Conservation (phyloP, 352 stramenopile genomes). For the Pilasporangium apinafurcum region DNA sequence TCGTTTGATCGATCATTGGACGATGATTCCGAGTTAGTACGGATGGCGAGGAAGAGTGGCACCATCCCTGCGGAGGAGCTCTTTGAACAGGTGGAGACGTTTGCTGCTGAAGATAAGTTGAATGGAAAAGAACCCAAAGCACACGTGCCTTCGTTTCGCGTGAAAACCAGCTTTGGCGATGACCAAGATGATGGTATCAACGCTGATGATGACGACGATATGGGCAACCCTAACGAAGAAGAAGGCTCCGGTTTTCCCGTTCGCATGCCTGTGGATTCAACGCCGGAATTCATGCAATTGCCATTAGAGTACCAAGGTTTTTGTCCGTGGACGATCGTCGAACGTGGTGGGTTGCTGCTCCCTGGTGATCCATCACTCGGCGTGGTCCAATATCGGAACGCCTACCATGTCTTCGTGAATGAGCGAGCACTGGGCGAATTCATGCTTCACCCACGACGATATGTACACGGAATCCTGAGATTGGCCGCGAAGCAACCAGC, state of each 20-base stretch:
- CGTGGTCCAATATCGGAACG: slow-evolving; percentile 86
- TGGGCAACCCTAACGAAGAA: slow-evolving; percentile 21
- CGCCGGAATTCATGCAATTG: slow-evolving; percentile 92
- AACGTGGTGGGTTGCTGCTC: slow-evolving; percentile 84
- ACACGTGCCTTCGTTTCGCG: slow-evolving; percentile 12
- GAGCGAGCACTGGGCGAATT: slow-evolving; percentile 85
- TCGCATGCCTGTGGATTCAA: slow-evolving; percentile 87
- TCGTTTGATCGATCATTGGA: slow-evolving; percentile 56
- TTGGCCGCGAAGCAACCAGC: slow-evolving; percentile 73
- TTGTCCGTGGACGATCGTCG: slow-evolving; percentile 89
- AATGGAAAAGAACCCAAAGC: neutral
- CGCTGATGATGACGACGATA: slow-evolving; percentile 10
- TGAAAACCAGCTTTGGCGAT: slow-evolving; percentile 24
- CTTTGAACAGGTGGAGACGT: slow-evolving; percentile 62
- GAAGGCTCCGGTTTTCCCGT: slow-evolving; percentile 47
- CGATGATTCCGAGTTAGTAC: slow-evolving; percentile 47
- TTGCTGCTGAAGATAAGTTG: slow-evolving; percentile 33
- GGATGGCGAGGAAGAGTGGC: slow-evolving; percentile 38
- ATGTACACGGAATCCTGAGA: slow-evolving; percentile 69
- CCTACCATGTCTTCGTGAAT: slow-evolving; percentile 92
- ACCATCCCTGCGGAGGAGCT: slow-evolving; percentile 62
- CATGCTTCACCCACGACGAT: slow-evolving; percentile 77
- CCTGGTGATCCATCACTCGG: slow-evolving; percentile 89
- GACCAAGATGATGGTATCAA: slow-evolving; percentile 25
- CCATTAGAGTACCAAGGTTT: slow-evolving; percentile 93